phyloP scores from a whole-genome alignment of 495 filamentous ascomycete genomes.

The Amorphotheca resinae region DNA sequence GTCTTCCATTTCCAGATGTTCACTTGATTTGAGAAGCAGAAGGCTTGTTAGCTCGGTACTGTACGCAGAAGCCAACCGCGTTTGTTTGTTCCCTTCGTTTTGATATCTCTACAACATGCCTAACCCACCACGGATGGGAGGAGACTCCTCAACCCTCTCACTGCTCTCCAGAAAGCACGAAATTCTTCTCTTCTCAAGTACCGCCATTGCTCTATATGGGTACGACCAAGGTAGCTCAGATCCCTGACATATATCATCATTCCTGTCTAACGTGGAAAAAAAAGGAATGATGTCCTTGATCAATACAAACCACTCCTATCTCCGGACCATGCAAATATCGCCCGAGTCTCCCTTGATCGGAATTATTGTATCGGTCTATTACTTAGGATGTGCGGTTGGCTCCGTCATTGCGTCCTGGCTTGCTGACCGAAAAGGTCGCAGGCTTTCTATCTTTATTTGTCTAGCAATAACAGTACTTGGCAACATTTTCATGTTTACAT shows the following conservation, averaged over 20 bases:
- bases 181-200: slow-evolving; percentile 38
- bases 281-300: slow-evolving; percentile 45
- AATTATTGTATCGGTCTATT: slow-evolving; percentile 47
- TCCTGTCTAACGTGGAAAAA: too few relatives aligned
- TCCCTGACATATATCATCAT: not conserved
- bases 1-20: too few relatives aligned
- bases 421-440: slow-evolving; percentile 38
- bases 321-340: slow-evolving; percentile 40
- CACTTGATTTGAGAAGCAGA: too few relatives aligned
- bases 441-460: slow-evolving; percentile 35
- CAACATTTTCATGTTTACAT: slow-evolving; percentile 42
- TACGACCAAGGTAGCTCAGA: slow-evolving; percentile 30
- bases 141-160: slow-evolving; percentile 2
- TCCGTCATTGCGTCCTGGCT: slow-evolving; percentile 35
- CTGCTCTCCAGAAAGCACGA: slow-evolving; percentile 27
- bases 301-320: slow-evolving; percentile 44
- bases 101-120: too few relatives aligned
- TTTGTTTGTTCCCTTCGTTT: too few relatives aligned
- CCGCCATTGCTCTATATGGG: slow-evolving; percentile 48
- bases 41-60: too few relatives aligned
- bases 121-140: slow-evolving; percentile 5
- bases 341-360: slow-evolving; percentile 36
- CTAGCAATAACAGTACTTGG: slow-evolving; percentile 35
- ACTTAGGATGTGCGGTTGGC: slow-evolving; percentile 41
- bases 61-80: too few relatives aligned